phyloP scores from a whole-genome alignment of 371 early-diverging fungal genomes.

The Mucor piriformis region DNA sequence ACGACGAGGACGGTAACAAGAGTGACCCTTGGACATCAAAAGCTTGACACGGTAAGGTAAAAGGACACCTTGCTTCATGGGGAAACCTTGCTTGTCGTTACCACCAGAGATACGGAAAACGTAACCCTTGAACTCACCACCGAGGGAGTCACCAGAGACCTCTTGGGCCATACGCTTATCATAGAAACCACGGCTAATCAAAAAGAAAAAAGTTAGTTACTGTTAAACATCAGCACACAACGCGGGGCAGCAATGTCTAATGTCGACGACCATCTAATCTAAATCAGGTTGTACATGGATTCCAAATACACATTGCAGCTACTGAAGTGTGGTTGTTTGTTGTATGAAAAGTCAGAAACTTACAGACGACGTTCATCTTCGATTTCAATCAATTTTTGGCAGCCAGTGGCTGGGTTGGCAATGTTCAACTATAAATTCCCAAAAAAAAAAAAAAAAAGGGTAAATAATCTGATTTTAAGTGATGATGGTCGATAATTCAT shows the following conservation, averaged over 20 bases:
- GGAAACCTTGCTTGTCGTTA: conserved; percentile 99
- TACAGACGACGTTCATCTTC: conserved; percentile 96
- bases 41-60: conserved; percentile 94
- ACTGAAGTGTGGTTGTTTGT: neutral
- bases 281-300: neutral
- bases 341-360: conserved; percentile 26
- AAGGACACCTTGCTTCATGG: conserved; percentile 97
- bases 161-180: conserved; percentile 98
- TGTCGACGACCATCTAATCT: neutral
- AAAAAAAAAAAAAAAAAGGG: conserved; percentile 2
- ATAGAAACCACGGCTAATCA: conserved; percentile 90
- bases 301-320: neutral
- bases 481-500: neutral
- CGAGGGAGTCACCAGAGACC: conserved; percentile 94
- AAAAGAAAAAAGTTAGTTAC: neutral
- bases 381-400: conserved; percentile 98
- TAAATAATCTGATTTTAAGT: conserved; percentile 4
- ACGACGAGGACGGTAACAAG: conserved; percentile 98
- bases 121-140: conserved; percentile 99
- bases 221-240: neutral
- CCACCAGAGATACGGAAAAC: conserved; percentile 99
- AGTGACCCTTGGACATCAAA: conserved; percentile 96
- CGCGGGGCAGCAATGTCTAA: neutral
- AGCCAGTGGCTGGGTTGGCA: conserved; percentile 98
- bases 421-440: conserved; percentile 87